Percentiles rank a stretch among this genome's conserved stretches.
phyloP scores from a whole-genome alignment of 768 basidiomycete genomes.

The Sarcodon aspratus region DNA sequence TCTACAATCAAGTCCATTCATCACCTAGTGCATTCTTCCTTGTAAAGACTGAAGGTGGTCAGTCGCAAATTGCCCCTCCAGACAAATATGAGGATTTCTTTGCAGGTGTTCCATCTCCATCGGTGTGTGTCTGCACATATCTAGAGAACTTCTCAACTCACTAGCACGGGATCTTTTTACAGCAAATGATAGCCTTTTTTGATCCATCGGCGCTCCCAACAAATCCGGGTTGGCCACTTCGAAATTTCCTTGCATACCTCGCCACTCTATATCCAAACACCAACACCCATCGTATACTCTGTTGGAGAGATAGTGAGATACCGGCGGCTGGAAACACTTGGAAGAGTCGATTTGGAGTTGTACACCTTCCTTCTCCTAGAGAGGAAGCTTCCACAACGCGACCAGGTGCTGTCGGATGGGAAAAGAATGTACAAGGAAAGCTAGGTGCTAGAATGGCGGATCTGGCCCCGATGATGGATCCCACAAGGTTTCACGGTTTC shows the following conservation, averaged over 20 bases:
- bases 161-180: neutral
- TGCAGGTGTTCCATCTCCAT: conserved; percentile 24
- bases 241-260: conserved; percentile 84
- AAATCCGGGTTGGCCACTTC: conserved; percentile 75
- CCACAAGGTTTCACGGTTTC: conserved; percentile 39
- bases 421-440: conserved; percentile 83
- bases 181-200: conserved; percentile 20
- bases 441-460: conserved; percentile 82
- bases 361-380: conserved; percentile 17
- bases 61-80: conserved; percentile 35
- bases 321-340: conserved; percentile 29
- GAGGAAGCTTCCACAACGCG: conserved; percentile 1
- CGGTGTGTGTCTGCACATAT: conserved; percentile 22
- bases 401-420: conserved; percentile 86
- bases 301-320: conserved; percentile 61
- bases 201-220: conserved; percentile 70
- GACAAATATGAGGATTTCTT: conserved; percentile 54
- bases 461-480: conserved; percentile 95
- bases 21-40: conserved; percentile 50
- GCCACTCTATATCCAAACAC: conserved; percentile 39
- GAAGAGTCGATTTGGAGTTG: conserved; percentile 54
- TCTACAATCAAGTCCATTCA: conserved; percentile 37
- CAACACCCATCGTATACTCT: conserved; percentile 51
- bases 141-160: neutral
- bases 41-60: conserved; percentile 27